phyloP scores from a whole-genome alignment of 2,329 filamentous ascomycete species.

The Ophiosphaerella herpotricha region DNA sequence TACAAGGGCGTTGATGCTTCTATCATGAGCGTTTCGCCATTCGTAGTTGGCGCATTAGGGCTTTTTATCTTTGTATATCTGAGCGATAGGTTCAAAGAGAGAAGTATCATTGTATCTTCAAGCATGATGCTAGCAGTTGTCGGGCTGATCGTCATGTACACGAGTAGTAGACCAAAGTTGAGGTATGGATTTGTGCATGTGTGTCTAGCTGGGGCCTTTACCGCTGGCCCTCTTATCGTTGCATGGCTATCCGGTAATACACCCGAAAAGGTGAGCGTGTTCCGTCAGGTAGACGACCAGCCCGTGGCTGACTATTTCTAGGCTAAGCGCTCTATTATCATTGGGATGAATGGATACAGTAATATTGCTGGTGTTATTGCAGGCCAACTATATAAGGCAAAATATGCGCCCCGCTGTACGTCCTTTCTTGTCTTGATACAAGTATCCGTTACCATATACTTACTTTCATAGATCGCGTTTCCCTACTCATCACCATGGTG shows the following conservation, averaged over 20 bases:
- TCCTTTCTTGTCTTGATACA: no score
- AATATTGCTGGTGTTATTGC: not conserved
- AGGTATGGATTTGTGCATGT: not conserved
- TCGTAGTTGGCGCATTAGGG: not conserved
- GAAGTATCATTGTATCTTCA: not conserved
- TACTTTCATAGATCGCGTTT: no score
- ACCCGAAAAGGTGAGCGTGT: not conserved
- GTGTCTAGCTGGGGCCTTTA: not conserved
- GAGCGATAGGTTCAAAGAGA: not conserved
- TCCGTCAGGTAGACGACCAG: not conserved
- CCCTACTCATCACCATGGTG: no score
- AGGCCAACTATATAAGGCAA: not conserved
- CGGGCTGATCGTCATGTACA: not conserved
- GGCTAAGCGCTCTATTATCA: not conserved
- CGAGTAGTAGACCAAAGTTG: not conserved
- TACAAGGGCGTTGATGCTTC: not conserved
- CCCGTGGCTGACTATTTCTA: not conserved
- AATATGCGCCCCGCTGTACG: not conserved
- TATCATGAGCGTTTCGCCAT: not conserved
- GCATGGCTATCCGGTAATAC: not conserved
- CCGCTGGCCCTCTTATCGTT: not conserved
- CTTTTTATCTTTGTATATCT: not conserved
- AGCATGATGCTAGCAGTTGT: not conserved
- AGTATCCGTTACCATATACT: no score
- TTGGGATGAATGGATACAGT: not conserved